Evolutionary conservation across 768 basidiomycete genomes (phyloP).

Genomic region (Leucosporidium creatinivorum): DNA sequence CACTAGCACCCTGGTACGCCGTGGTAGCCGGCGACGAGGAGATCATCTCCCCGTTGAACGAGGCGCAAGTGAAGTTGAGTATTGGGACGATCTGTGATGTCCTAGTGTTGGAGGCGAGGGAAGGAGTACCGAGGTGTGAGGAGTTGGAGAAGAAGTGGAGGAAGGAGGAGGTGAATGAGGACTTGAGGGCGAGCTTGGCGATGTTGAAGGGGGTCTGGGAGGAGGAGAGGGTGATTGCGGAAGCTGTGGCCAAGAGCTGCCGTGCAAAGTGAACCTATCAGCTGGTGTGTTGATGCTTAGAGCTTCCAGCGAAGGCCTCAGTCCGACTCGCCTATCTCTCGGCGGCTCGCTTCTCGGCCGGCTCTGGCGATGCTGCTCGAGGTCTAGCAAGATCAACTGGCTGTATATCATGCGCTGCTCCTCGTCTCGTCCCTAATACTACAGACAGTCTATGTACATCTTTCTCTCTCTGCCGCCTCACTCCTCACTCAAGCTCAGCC

Average conservation of each 20-base stretch:
- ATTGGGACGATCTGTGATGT: slow-evolving; percentile 26
- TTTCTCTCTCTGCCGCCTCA: no score
- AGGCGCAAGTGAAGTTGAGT: slow-evolving; percentile 19
- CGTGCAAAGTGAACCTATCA: no score
- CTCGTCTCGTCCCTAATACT: no score
- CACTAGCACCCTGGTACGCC: slow-evolving; percentile 19
- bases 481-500: no score
- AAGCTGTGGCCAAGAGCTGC: neutral
- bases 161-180: neutral
- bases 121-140: neutral
- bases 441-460: no score
- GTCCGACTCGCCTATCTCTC: no score
- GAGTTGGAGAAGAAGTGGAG: slow-evolving; percentile 2
- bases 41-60: slow-evolving; percentile 38
- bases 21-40: slow-evolving; percentile 26
- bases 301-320: no score
- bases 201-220: slow-evolving; percentile 23
- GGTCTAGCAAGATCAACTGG: no score
- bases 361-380: no score
- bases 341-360: no score
- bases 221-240: slow-evolving; percentile 8
- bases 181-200: neutral
- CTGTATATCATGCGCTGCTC: no score
- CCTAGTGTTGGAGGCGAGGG: slow-evolving; percentile 12
- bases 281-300: no score